Evolutionary conservation across 2,329 filamentous ascomycete species (phyloP), one percentile per base, ranked within the genome.

Genomic region (Graphiopsis chlorocephala): DNA sequence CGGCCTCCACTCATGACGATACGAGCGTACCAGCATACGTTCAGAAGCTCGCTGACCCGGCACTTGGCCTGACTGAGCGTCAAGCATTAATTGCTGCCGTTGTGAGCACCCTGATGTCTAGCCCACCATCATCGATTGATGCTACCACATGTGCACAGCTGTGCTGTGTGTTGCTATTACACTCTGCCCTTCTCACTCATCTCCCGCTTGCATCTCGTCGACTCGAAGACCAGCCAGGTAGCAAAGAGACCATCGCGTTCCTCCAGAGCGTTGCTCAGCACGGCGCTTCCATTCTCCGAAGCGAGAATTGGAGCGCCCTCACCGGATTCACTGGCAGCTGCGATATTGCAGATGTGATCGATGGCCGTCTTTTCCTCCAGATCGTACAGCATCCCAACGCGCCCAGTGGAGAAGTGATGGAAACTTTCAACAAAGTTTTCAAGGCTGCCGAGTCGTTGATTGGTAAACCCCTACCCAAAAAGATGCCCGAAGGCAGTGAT

Each of bases 341-440:
- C 68, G 83, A 87, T 70, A 71, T 86, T 6, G 78, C 78, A 17
- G 86, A 88, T 71, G 73, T 85, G 6, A 72, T 88, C 15, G 86
- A 88, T 72, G 86, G 86, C 7, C 78, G 84, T 45, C 70, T 85
- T 6, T 78, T 82, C 65, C 67, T 74, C 23, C 70, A 71, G 23
- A 52, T 74, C 7, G 64, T 64, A 17, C 55, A 63, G 11, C 53
- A 53, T 8, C 26, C 42, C 7, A 60, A 56, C n/a, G 52, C 62
- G 7, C 55, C 56, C 5, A 64, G 59, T 20, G n/a, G 61, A 14
- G 67, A 69, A 28, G 68, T 69, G 17, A 67, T 68, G 57, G 60
- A 61, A 14, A 69, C 68, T 0, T 70, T 73, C 56, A 66, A 72
- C 15, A 64, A 66, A 25, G 65, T 74, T 11, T 31, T 71, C 48